Conservation (phyloP, 768 basidiomycete species). For the Gloeopeniophorella convolvens region DNA sequence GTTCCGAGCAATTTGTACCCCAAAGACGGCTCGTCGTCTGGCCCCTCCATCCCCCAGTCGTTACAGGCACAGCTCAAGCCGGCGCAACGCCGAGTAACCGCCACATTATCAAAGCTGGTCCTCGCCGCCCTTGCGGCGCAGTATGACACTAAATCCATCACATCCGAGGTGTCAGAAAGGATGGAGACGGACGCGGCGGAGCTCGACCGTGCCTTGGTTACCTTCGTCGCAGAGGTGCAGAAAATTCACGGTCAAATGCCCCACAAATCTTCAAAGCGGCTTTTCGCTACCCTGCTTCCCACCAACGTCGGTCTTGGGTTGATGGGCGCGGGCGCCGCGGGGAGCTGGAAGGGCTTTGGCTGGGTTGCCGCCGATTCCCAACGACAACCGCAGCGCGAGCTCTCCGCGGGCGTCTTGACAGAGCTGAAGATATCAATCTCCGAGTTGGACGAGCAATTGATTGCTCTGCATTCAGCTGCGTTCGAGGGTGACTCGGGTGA, state of each 20-base stretch:
- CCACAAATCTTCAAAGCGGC: slow-evolving; percentile 38
- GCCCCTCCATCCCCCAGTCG: slow-evolving; percentile 33
- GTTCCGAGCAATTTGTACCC: slow-evolving; percentile 36
- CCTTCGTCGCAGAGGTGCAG: slow-evolving; percentile 68
- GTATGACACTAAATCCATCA: slow-evolving; percentile 62
- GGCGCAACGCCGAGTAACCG: slow-evolving; percentile 79
- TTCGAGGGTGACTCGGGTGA: slow-evolving; percentile 21
- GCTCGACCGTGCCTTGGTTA: slow-evolving; percentile 60
- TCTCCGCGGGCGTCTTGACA: slow-evolving; percentile 41
- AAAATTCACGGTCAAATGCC: slow-evolving; percentile 37
- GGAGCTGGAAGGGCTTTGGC: slow-evolving; percentile 80
- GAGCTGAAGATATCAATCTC: slow-evolving; percentile 45
- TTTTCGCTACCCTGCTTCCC: slow-evolving; percentile 56
- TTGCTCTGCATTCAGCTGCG: slow-evolving; percentile 23
- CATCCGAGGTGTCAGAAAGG: slow-evolving; percentile 57
- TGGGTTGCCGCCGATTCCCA: slow-evolving; percentile 55
- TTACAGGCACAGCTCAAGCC: slow-evolving; percentile 56
- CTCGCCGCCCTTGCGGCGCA: slow-evolving; percentile 87
- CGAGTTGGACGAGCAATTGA: slow-evolving; percentile 46
- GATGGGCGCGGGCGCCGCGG: slow-evolving; percentile 74
- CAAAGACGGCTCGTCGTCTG: slow-evolving; percentile 1
- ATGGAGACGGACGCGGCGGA: slow-evolving; percentile 74
- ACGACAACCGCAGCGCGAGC: slow-evolving; percentile 38
- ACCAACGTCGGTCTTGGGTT: slow-evolving; percentile 66
- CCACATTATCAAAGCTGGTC: slow-evolving; percentile 83